Percentiles rank a stretch among this genome's conserved stretches.
phyloP scores from a whole-genome alignment of 2,329 filamentous ascomycete genomes.

The Albifimbria verrucaria region DNA sequence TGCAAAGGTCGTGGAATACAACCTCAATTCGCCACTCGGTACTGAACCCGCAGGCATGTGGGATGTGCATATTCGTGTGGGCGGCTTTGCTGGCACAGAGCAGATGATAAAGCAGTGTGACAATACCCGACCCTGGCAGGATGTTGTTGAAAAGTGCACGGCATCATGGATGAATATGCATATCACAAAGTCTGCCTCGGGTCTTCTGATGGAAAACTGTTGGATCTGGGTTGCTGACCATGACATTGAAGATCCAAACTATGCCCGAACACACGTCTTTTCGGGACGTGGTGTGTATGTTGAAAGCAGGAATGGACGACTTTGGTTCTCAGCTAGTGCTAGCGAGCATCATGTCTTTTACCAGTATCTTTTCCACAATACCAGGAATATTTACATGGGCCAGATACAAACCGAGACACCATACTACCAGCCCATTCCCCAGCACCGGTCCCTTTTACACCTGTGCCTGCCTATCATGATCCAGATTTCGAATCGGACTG shows the following conservation, averaged over 20 bases:
- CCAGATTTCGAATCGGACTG: slow-evolving; percentile 46
- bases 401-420: slow-evolving; percentile 65
- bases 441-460: slow-evolving; percentile 48
- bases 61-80: slow-evolving; percentile 72
- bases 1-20: slow-evolving; percentile 71
- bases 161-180: slow-evolving; percentile 33
- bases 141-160: slow-evolving; percentile 24
- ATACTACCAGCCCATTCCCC: slow-evolving; percentile 62
- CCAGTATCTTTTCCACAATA: slow-evolving; percentile 59
- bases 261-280: slow-evolving; percentile 46
- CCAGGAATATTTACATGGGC: slow-evolving; percentile 56
- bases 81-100: slow-evolving; percentile 64
- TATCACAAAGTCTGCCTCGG: slow-evolving; percentile 28
- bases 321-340: slow-evolving; percentile 60
- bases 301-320: slow-evolving; percentile 20
- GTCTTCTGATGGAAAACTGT: slow-evolving; percentile 33
- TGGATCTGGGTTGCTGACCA: slow-evolving; percentile 44
- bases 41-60: slow-evolving; percentile 51
- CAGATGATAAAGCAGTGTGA: slow-evolving; percentile 45
- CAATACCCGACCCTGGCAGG: background rate
- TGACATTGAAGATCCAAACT: slow-evolving; percentile 42
- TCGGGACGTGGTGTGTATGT: slow-evolving; percentile 44
- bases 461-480: slow-evolving; percentile 35
- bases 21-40: slow-evolving; percentile 39
- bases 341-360: slow-evolving; percentile 60